Evolutionary conservation across 768 basidiomycete species (phyloP).

Genomic region (Pleurotus platypus): DNA sequence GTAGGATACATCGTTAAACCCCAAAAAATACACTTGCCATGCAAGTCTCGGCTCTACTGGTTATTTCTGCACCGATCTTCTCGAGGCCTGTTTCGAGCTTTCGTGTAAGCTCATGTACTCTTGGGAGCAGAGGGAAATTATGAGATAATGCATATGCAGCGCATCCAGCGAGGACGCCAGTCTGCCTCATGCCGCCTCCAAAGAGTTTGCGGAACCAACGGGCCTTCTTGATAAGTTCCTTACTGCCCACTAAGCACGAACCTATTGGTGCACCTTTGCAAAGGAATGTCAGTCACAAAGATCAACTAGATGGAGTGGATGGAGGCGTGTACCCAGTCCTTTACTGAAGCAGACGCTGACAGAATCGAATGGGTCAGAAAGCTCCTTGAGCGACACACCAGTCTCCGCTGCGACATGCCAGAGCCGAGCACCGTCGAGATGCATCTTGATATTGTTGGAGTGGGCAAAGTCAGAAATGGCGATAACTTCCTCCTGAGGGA

Average conservation of each 20-base stretch:
- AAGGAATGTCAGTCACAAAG: neutral
- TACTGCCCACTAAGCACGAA: conserved; percentile 79
- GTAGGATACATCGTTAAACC: neutral
- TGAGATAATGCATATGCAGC: conserved; percentile 87
- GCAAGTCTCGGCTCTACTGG: conserved; percentile 79
- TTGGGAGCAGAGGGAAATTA: conserved; percentile 72
- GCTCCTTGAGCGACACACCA: conserved; percentile 59
- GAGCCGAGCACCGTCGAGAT: conserved; percentile 90
- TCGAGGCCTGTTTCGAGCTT: conserved; percentile 67
- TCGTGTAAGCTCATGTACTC: conserved; percentile 74
- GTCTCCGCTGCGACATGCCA: conserved; percentile 91
- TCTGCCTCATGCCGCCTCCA: conserved; percentile 95
- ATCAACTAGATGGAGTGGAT: neutral
- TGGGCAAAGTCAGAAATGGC: conserved; percentile 77
- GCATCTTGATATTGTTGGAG: conserved; percentile 72
- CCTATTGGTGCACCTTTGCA: conserved; percentile 69
- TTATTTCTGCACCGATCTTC: conserved; percentile 69
- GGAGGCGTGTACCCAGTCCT: conserved; percentile 66
- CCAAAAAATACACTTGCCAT: conserved; percentile 52
- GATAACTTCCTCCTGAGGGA: conserved; percentile 85
- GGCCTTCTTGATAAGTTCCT: conserved; percentile 75
- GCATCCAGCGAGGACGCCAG: conserved; percentile 75
- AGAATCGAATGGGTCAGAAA: conserved; percentile 88
- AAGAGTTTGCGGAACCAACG: conserved; percentile 93
- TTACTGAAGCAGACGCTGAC: conserved; percentile 97